Conservation (phyloP, 139 green algal species). For the Tetraselmis striata region DNA sequence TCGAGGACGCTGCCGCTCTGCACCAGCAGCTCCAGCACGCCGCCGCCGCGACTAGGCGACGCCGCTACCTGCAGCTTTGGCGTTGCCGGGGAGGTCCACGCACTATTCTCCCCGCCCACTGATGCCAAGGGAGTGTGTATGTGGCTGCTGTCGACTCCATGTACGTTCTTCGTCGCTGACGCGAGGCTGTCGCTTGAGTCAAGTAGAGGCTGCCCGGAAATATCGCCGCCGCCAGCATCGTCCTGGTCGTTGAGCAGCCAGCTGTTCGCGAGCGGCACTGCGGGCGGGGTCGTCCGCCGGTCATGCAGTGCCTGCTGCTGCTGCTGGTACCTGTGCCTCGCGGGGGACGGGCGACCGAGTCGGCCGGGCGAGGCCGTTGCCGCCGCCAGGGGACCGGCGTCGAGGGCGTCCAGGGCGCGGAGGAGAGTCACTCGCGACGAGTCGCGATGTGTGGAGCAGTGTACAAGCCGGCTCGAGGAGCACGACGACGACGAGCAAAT, state of each 20-base stretch:
- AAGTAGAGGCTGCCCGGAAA: no score
- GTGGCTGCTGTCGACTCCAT: neutral
- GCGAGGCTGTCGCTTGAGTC: no score
- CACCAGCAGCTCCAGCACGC: neutral
- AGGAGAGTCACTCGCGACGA: neutral
- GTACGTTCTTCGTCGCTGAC: no score
- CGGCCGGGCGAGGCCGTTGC: neutral
- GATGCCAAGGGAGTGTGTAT: neutral
- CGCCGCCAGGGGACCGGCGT: neutral
- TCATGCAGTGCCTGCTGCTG: neutral
- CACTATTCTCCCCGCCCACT: neutral
- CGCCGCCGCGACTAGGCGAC: neutral
- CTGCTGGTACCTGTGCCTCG: neutral
- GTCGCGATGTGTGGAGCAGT: neutral
- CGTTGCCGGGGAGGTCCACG: neutral
- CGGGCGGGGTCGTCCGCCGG: neutral
- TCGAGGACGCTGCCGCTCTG: neutral
- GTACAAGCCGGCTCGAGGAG: neutral
- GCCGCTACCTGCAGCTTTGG: neutral
- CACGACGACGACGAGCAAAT: neutral
- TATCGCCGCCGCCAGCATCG: neutral
- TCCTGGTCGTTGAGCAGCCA: neutral
- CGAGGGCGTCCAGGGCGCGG: neutral
- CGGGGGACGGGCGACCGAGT: neutral
- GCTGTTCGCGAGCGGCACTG: neutral